phyloP scores from a whole-genome alignment of 2,329 filamentous ascomycete genomes.

The Fusarium dimerum region DNA sequence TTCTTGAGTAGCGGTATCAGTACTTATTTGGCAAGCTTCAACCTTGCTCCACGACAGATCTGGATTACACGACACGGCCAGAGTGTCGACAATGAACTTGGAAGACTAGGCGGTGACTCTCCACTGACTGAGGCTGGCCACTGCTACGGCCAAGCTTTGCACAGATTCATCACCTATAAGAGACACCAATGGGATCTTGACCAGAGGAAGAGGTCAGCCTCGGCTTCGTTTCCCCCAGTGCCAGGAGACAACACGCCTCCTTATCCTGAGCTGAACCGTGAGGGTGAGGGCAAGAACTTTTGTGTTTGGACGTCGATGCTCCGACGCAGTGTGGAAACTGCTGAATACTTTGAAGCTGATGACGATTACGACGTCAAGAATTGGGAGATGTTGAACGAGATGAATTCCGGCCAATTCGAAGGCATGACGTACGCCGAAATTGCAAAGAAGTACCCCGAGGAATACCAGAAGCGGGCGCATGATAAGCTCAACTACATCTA shows the following conservation, averaged over 20 bases:
- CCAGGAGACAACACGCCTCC: slow-evolving; percentile 92
- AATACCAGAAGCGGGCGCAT: slow-evolving; percentile 75
- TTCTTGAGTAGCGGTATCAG: slow-evolving; percentile 92
- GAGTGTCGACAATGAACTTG: slow-evolving; percentile 81
- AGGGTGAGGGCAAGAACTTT: slow-evolving; percentile 80
- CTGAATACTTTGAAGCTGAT: slow-evolving; percentile 83
- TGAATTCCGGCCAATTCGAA: slow-evolving; percentile 91
- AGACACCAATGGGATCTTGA: slow-evolving; percentile 79
- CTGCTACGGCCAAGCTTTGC: slow-evolving; percentile 75
- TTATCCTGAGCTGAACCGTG: slow-evolving; percentile 78
- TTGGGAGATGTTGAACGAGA: slow-evolving; percentile 96
- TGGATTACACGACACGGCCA: slow-evolving; percentile 98
- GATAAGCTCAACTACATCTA: slow-evolving; percentile 98
- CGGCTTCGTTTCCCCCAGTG: slow-evolving; percentile 82
- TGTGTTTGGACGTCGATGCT: slow-evolving; percentile 99
- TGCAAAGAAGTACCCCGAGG: slow-evolving; percentile 71
- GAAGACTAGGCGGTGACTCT: slow-evolving; percentile 90
- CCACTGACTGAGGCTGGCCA: slow-evolving; percentile 78
- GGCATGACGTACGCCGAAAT: slow-evolving; percentile 95
- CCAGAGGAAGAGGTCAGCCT: slow-evolving; percentile 75
- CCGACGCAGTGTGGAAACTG: slow-evolving; percentile 83
- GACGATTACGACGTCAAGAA: slow-evolving; percentile 97
- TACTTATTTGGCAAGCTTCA: slow-evolving; percentile 95
- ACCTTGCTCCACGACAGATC: slow-evolving; percentile 90
- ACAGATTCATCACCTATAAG: slow-evolving; percentile 81